Conservation (phyloP, 2,329 filamentous ascomycete genomes). For the Epicoccum sorghinum region DNA sequence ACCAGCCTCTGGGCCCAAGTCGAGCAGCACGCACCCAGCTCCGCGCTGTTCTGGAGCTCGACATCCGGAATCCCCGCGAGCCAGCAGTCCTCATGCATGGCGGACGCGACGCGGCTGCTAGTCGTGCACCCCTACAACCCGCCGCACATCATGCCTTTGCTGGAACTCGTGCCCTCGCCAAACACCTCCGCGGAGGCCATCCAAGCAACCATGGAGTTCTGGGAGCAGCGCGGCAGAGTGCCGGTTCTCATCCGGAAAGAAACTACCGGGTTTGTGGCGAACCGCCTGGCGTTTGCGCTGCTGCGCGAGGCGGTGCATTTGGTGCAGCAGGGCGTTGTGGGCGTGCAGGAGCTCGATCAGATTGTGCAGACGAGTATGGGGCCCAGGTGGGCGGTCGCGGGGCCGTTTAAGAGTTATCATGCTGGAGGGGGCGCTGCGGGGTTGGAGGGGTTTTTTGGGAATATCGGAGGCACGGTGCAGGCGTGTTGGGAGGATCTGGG, state of each 20-base stretch:
- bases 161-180: conserved; percentile 63
- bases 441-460: conserved; percentile 59
- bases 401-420: conserved; percentile 65
- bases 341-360: conserved; percentile 59
- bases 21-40: conserved; percentile 51
- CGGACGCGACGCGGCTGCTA: conserved; percentile 53
- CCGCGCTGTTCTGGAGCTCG: conserved; percentile 62
- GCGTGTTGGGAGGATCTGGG: conserved; percentile 61
- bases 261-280: conserved; percentile 63
- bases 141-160: conserved; percentile 65
- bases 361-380: conserved; percentile 47
- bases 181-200: conserved; percentile 49
- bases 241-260: conserved; percentile 61
- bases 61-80: conserved; percentile 65
- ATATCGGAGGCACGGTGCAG: conserved; percentile 62
- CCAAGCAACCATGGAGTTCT: conserved; percentile 55
- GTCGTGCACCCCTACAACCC: conserved; percentile 69
- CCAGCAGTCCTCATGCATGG: conserved; percentile 53
- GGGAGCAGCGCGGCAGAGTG: conserved; percentile 48
- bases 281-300: conserved; percentile 63
- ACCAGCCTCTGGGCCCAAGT: conserved; percentile 58
- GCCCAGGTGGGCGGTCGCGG: conserved; percentile 44
- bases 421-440: conserved; percentile 63
- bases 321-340: conserved; percentile 59
- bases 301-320: conserved; percentile 62